These are phyloP conservation scores for Diaporthe helianthi DNA, from an alignment of 2,329 filamentous ascomycete species.

Conservation along the genomic window DNA sequence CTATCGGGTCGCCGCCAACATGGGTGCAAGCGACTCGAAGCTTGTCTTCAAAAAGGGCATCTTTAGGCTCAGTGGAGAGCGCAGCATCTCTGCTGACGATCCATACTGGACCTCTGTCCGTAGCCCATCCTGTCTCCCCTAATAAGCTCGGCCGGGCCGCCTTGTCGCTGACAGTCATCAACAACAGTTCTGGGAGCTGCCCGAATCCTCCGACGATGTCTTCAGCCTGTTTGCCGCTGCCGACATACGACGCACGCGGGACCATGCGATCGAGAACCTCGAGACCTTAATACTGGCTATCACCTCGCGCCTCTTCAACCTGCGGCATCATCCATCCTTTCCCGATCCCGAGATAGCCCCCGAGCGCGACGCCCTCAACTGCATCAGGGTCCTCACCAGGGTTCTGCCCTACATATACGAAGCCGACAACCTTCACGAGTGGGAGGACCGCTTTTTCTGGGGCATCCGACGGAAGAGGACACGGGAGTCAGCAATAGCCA, in stretches of 20 bases:
- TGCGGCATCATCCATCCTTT: constrained; percentile 90
- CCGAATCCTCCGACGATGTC: constrained; percentile 93
- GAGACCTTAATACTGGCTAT: constrained; percentile 87
- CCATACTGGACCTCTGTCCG: constrained; percentile 90
- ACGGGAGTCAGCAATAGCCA: constrained; percentile 68
- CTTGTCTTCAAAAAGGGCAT: constrained; percentile 98
- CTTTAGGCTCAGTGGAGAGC: constrained; percentile 93
- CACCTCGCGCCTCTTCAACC: constrained; percentile 79
- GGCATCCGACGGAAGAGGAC: constrained; percentile 74
- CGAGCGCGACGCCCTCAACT: constrained; percentile 92
- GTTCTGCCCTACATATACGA: constrained; percentile 93
- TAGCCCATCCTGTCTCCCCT: constrained; percentile 36
- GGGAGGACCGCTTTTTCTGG: constrained; percentile 98
- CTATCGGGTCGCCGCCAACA: constrained; percentile 49
- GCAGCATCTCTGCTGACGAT: constrained; percentile 85
- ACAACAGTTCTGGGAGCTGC: constrained; percentile 91
- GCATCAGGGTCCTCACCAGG: constrained; percentile 87
- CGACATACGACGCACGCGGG: constrained; percentile 87
- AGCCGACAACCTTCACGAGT: constrained; percentile 78
- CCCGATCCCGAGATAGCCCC: constrained; percentile 84
- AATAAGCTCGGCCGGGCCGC: not conserved
- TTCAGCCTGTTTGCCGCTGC: constrained; percentile 93
- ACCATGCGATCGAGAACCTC: constrained; percentile 83
- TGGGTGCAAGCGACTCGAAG: constrained; percentile 99
- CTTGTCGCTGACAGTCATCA: constrained; percentile 22